Percentiles rank a stretch among this genome's conserved stretches.
phyloP scores from a whole-genome alignment of 2,329 filamentous ascomycete genomes.

The Bipolaris cookei region DNA sequence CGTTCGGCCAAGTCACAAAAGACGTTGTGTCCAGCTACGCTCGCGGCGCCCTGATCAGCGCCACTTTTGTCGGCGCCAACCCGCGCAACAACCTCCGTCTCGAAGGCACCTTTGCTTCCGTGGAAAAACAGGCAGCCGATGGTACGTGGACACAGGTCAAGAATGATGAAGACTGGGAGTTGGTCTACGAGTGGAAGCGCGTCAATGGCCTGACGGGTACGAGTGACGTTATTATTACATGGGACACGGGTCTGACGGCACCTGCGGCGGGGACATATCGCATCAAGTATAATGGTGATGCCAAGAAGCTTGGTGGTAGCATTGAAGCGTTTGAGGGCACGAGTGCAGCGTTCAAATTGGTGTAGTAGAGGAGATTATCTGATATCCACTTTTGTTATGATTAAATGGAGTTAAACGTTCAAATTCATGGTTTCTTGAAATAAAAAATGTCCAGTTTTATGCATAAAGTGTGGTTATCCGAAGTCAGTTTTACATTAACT shows the following conservation, averaged over 20 bases:
- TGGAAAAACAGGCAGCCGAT: conserved; percentile 66
- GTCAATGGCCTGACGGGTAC: conserved; percentile 72
- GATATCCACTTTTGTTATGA: neutral
- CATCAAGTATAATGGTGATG: conserved; percentile 83
- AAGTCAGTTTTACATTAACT: too few relatives aligned
- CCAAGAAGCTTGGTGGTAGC: conserved; percentile 68
- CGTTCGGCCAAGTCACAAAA: conserved; percentile 71
- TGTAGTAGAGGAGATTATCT: neutral
- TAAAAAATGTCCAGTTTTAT: too few relatives aligned
- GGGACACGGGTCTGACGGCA: conserved; percentile 69
- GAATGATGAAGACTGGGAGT: conserved; percentile 80
- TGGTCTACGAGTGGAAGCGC: conserved; percentile 81
- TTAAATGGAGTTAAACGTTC: neutral
- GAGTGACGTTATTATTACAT: conserved; percentile 78
- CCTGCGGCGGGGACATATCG: conserved; percentile 70
- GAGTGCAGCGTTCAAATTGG: conserved; percentile 33
- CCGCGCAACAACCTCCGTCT: conserved; percentile 85
- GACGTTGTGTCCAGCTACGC: conserved; percentile 63
- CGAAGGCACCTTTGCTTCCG: conserved; percentile 76
- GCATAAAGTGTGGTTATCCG: too few relatives aligned
- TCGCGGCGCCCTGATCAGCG: conserved; percentile 67
- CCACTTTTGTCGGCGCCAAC: conserved; percentile 83
- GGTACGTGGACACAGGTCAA: conserved; percentile 69
- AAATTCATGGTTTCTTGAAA: too few relatives aligned
- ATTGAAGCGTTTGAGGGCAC: conserved; percentile 65